Conservation (phyloP, 331 rosid species). For the Malus hybrid region DNA sequence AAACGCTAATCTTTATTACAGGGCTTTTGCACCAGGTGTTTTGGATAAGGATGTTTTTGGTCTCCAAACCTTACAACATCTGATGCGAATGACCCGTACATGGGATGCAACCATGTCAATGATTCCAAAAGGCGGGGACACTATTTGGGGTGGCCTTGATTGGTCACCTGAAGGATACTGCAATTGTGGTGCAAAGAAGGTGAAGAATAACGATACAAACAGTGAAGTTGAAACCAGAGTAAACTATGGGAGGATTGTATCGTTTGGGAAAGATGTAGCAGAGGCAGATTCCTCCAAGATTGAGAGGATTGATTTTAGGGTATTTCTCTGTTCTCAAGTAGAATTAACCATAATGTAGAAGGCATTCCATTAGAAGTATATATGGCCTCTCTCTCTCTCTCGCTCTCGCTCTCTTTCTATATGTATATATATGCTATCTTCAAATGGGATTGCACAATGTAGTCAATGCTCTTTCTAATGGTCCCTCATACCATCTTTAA, state of each 20-base stretch:
- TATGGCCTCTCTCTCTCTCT: not conserved
- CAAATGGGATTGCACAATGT: too few species aligned
- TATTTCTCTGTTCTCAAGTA: slow-evolving; percentile 23
- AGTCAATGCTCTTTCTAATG: too few species aligned
- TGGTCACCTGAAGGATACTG: slow-evolving; percentile 83
- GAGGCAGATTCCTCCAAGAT: slow-evolving; percentile 59
- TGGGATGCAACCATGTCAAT: slow-evolving; percentile 99
- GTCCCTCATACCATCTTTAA: not conserved
- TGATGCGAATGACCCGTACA: slow-evolving; percentile 89
- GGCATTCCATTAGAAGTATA: slow-evolving; percentile 1
- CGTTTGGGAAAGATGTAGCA: slow-evolving; percentile 72
- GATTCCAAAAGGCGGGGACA: slow-evolving; percentile 96
- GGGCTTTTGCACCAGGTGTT: slow-evolving; percentile 89
- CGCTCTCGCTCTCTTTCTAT: too few species aligned
- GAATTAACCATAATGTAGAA: not conserved
- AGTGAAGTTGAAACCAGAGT: slow-evolving; percentile 21
- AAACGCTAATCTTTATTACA: slow-evolving; percentile 15
- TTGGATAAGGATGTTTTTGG: slow-evolving; percentile 82
- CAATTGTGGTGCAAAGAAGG: slow-evolving; percentile 38
- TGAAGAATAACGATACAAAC: slow-evolving; percentile 37
- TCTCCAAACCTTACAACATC: slow-evolving; percentile 83
- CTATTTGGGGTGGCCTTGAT: slow-evolving; percentile 92
- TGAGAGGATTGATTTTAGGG: slow-evolving; percentile 77
- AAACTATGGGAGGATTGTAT: slow-evolving; percentile 73
- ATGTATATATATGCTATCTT: too few species aligned